phyloP scores from a whole-genome alignment of 768 basidiomycete species.

The Phanerochaete carnosa region DNA sequence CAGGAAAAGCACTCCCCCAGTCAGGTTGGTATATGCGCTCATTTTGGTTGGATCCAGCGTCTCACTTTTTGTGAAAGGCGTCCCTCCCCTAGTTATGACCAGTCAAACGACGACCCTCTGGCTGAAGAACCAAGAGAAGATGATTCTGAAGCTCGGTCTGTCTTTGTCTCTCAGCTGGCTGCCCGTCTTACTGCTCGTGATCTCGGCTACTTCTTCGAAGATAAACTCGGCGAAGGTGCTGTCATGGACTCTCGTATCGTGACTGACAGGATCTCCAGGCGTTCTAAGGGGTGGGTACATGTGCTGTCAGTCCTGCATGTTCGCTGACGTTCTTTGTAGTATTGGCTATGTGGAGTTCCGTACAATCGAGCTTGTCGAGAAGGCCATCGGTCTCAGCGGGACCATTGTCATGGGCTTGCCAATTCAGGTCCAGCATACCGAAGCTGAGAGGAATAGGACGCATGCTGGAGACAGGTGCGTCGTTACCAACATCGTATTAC shows the following conservation, averaged over 20 bases:
- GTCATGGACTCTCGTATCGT: conserved; percentile 97
- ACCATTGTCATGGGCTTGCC: conserved; percentile 98
- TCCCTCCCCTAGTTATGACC: conserved; percentile 69
- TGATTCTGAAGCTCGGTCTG: conserved; percentile 96
- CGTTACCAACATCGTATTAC: background rate
- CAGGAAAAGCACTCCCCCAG: conserved; percentile 34
- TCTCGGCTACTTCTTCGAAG: conserved; percentile 98
- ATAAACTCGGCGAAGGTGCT: conserved; percentile 88
- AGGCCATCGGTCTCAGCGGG: conserved; percentile 85
- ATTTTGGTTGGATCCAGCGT: conserved; percentile 1
- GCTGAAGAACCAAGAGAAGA: conserved; percentile 90
- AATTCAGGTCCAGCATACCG: conserved; percentile 94
- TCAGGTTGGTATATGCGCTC: conserved; percentile 36
- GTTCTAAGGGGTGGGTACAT: conserved; percentile 86
- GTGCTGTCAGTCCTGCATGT: background rate
- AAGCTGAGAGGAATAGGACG: conserved; percentile 90
- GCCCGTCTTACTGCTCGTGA: conserved; percentile 95
- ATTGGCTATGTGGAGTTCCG: conserved; percentile 99
- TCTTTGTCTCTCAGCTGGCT: conserved; percentile 98
- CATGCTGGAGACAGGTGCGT: conserved; percentile 86
- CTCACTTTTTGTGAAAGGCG: conserved; percentile 43
- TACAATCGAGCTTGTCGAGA: conserved; percentile 85
- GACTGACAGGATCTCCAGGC: conserved; percentile 88
- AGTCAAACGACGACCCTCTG: conserved; percentile 61
- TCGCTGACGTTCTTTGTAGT: conserved; percentile 37